Evolutionary conservation across 495 filamentous ascomycete genomes (phyloP), one percentile per base, ranked within the genome.

Genomic region (Penicillium angulare): DNA sequence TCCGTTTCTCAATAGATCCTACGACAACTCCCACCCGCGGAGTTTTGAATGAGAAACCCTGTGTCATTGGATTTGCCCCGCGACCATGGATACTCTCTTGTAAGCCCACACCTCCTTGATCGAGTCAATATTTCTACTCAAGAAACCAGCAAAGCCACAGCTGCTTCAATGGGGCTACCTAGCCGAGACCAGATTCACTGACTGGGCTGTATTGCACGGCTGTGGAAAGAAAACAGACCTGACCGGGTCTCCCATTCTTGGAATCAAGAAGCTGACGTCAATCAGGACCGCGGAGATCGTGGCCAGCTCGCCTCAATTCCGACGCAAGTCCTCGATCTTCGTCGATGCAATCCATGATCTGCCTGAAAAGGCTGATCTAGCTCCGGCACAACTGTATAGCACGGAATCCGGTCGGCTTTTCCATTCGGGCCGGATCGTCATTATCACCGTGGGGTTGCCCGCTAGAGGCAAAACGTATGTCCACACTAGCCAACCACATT

Each of bases 331-430:
- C 40, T 96, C 90, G 50, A 96, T 91, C 29, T 95, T 95, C 68
- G 86, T 96, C 61, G 95, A 99, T 82, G 93, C 89, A 15, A 96
- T 99, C 56, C 95, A 99, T 72, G 92, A 97, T 73, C 77, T 96
- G 47, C 83, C 88, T 1, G 83, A 88, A 57, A 90, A 88, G 54
- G 82, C 84, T 44, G 86, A 90, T 49, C 82, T 95, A 73, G 95
- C 95, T 3, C 95, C 95, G 13, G 95, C 95, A 49, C 95, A 99
- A 72, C 77, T 99, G 20, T 99, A 99, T 68, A 96, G 90, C 65
- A 99, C 95, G 16, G 92, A 96, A 77, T 97, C 92, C 29, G 95
- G 95, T 42, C 82, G 92, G 17, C 83, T 99, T 20, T 99, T 97
- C 64, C 95, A 99, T 68, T 96, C 93, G 6, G 95, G 95, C 35